Evolutionary conservation across 805 yeast species (phyloP).

Genomic region (Pichia cabralensis): DNA sequence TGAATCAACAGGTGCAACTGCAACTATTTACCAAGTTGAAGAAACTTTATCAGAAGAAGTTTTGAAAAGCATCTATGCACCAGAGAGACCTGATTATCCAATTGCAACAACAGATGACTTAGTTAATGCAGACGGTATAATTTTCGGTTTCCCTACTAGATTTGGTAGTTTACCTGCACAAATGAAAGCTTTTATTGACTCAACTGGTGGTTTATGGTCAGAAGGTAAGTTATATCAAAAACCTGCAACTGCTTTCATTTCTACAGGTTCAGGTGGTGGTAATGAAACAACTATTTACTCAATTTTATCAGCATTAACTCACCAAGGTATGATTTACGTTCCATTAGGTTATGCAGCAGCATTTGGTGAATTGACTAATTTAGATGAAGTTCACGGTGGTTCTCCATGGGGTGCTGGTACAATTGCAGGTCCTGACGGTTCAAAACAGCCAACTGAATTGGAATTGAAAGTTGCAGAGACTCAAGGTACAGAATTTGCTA

Average conservation of each 20-base stretch:
- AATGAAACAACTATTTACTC: slow-evolving; percentile 63
- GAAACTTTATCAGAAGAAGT: slow-evolving; percentile 63
- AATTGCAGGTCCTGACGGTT: slow-evolving; percentile 67
- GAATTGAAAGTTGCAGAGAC: slow-evolving; percentile 54
- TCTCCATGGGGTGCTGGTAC: slow-evolving; percentile 86
- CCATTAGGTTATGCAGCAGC: slow-evolving; percentile 65
- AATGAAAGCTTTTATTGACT: slow-evolving; percentile 65
- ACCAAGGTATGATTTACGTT: slow-evolving; percentile 72
- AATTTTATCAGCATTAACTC: slow-evolving; percentile 54
- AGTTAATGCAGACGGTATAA: slow-evolving; percentile 61
- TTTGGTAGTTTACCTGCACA: slow-evolving; percentile 77
- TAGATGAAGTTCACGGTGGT: slow-evolving; percentile 66
- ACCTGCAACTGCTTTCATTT: slow-evolving; percentile 61
- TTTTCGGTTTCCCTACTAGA: slow-evolving; percentile 84
- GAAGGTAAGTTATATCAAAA: slow-evolving; percentile 62
- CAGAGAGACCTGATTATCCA: slow-evolving; percentile 54
- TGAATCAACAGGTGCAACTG: slow-evolving; percentile 56
- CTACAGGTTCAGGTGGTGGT: slow-evolving; percentile 80
- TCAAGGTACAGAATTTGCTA: slow-evolving; percentile 60
- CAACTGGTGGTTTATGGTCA: slow-evolving; percentile 76
- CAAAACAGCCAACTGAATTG: slow-evolving; percentile 51
- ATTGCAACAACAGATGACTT: slow-evolving; percentile 56
- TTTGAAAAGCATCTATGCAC: slow-evolving; percentile 48
- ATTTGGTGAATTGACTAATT: slow-evolving; percentile 42
- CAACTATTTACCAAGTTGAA: slow-evolving; percentile 63